Percentiles rank a stretch among this genome's conserved stretches.
phyloP scores from a whole-genome alignment of 345 rosid genomes.

The Eucalyptus curtisii region DNA sequence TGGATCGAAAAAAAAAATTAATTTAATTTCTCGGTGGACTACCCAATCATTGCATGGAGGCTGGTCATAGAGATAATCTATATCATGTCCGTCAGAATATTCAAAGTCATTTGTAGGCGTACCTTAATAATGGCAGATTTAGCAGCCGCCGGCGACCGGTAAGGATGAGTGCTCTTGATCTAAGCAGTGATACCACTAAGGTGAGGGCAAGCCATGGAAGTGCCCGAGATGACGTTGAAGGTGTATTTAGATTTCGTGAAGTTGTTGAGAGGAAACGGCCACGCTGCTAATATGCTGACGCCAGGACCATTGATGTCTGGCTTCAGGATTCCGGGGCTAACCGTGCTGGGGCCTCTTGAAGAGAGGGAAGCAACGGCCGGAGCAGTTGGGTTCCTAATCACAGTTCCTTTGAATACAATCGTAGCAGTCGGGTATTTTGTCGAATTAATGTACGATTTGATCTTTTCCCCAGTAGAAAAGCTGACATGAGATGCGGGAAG shows the following conservation, averaged over 20 bases:
- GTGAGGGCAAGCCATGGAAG: slow-evolving; percentile 54
- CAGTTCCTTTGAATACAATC: slow-evolving; percentile 20
- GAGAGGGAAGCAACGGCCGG: slow-evolving; percentile 32
- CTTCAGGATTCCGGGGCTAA: slow-evolving; percentile 22
- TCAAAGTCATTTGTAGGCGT: no score
- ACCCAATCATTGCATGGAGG: no score
- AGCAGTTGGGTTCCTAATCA: slow-evolving; percentile 14
- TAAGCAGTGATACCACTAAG: slow-evolving; percentile 34
- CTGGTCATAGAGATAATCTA: no score
- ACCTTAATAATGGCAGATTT: slow-evolving; percentile 27
- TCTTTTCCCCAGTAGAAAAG: slow-evolving; percentile 6
- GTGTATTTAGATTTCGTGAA: slow-evolving; percentile 12
- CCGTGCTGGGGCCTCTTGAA: slow-evolving; percentile 21
- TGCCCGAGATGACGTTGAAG: slow-evolving; percentile 36
- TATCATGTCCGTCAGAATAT: no score
- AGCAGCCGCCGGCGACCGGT: slow-evolving; percentile 41
- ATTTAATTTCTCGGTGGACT: no score
- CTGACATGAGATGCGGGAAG: slow-evolving; percentile 34
- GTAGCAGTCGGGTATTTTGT: slow-evolving; percentile 17
- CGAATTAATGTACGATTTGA: slow-evolving; percentile 18
- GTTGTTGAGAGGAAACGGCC: slow-evolving; percentile 22
- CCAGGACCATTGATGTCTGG: slow-evolving; percentile 38
- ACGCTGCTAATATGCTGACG: slow-evolving; percentile 40
- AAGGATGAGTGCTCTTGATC: slow-evolving; percentile 23
- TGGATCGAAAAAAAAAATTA: no score